These are phyloP conservation scores for Limtongia smithiae DNA, from an alignment of 805 yeast species.

Conservation along the genomic window DNA sequence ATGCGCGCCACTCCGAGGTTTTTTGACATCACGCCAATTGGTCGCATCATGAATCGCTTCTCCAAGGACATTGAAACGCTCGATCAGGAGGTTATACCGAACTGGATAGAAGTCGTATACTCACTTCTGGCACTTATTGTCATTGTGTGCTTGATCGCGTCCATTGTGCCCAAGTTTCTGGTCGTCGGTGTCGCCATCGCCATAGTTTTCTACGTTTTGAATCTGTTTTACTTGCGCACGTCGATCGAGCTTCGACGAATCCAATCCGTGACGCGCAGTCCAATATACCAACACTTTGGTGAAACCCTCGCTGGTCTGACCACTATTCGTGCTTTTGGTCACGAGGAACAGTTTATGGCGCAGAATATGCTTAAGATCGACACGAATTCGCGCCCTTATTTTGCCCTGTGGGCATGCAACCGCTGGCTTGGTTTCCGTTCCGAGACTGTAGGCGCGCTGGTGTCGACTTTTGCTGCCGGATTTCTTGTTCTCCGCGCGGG, in stretches of 20 bases:
- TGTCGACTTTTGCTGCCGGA: slow-evolving; percentile 69
- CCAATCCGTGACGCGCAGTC: slow-evolving; percentile 85
- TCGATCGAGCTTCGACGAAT: slow-evolving; percentile 88
- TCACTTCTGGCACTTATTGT: slow-evolving; percentile 64
- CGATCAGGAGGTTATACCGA: slow-evolving; percentile 85
- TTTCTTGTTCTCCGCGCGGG: slow-evolving; percentile 65
- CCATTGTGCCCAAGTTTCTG: slow-evolving; percentile 79
- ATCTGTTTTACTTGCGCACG: slow-evolving; percentile 66
- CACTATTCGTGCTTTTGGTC: slow-evolving; percentile 93
- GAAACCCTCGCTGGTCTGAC: slow-evolving; percentile 90
- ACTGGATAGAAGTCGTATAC: slow-evolving; percentile 65
- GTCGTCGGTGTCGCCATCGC: slow-evolving; percentile 66
- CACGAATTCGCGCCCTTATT: slow-evolving; percentile 81
- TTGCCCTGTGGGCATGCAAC: slow-evolving; percentile 88
- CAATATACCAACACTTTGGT: slow-evolving; percentile 92
- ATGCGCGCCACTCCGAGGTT: slow-evolving; percentile 78
- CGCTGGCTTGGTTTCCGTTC: slow-evolving; percentile 88
- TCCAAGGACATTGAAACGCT: slow-evolving; percentile 91
- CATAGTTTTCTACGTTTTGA: slow-evolving; percentile 62
- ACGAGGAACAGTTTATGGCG: slow-evolving; percentile 74
- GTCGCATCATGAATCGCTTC: slow-evolving; percentile 93
- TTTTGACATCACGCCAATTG: slow-evolving; percentile 92
- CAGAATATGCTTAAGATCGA: slow-evolving; percentile 78
- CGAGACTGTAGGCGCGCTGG: slow-evolving; percentile 76
- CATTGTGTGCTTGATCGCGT: slow-evolving; percentile 64